Percentiles rank a stretch among this genome's conserved stretches.
Evolutionary conservation across 2,329 filamentous ascomycete species (phyloP).

Genomic region (Scedosporium boydii): DNA sequence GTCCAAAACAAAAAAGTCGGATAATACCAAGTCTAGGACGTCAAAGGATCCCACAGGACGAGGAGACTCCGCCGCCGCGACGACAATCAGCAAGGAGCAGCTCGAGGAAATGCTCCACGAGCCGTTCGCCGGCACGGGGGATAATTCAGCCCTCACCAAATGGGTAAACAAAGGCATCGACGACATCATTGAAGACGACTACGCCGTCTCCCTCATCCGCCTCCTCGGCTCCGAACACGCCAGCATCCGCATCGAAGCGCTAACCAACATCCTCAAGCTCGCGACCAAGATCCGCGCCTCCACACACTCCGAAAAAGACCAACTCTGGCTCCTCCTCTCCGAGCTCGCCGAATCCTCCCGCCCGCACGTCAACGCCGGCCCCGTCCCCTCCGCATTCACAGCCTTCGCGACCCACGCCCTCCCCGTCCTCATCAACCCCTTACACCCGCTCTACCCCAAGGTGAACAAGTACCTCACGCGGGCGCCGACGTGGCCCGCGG

Average conservation of each 20-base stretch:
- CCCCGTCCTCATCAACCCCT: constrained; percentile 61
- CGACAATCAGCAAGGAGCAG: constrained; percentile 27
- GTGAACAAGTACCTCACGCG: constrained; percentile 76
- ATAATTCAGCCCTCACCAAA: constrained; percentile 43
- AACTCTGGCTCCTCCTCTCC: constrained; percentile 69
- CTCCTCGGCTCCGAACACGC: constrained; percentile 67
- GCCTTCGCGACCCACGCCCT: constrained; percentile 66
- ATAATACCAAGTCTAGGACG: background rate
- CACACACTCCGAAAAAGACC: constrained; percentile 63
- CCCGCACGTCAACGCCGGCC: constrained; percentile 38
- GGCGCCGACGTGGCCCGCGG: constrained; percentile 64
- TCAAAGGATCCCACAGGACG: background rate
- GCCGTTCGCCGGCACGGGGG: constrained; percentile 34
- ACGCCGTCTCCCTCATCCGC: constrained; percentile 58
- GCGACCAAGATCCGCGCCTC: constrained; percentile 56
- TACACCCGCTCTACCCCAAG: constrained; percentile 78
- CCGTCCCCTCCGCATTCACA: constrained; percentile 65
- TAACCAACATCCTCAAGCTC: constrained; percentile 59
- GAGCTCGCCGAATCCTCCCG: constrained; percentile 70
- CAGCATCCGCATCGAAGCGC: constrained; percentile 71
- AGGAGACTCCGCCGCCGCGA: constrained; percentile 6
- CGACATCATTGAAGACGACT: constrained; percentile 69
- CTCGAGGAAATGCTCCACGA: constrained; percentile 43
- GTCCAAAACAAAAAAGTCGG: background rate
- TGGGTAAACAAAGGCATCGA: constrained; percentile 74